Conservation (phyloP, 768 basidiomycete genomes). For the Lentinula sp. region DNA sequence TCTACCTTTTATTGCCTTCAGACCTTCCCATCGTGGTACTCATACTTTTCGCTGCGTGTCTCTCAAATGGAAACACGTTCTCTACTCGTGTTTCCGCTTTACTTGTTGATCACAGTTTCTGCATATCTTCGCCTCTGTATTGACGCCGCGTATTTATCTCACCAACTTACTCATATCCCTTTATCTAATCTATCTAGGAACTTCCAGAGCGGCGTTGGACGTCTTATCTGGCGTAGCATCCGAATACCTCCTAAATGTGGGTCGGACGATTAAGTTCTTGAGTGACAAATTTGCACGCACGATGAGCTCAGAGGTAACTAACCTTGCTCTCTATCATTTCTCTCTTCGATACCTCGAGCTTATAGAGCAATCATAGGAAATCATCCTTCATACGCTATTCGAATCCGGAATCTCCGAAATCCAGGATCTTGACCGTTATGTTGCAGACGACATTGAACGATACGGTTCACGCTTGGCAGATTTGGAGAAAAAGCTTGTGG, state of each 20-base stretch:
- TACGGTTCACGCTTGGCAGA: slow-evolving; percentile 74
- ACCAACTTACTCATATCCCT: neutral
- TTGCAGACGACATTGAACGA: slow-evolving; percentile 82
- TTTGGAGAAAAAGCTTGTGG: slow-evolving; percentile 79
- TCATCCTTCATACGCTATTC: slow-evolving; percentile 84
- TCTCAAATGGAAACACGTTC: neutral
- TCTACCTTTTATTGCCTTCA: neutral
- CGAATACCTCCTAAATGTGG: slow-evolving; percentile 82
- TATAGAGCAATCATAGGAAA: slow-evolving; percentile 55
- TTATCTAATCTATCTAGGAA: slow-evolving; percentile 34
- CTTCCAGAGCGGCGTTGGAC: slow-evolving; percentile 72
- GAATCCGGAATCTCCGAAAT: slow-evolving; percentile 80
- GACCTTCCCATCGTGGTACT: neutral
- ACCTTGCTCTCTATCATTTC: neutral
- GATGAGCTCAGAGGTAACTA: slow-evolving; percentile 77
- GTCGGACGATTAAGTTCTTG: slow-evolving; percentile 76
- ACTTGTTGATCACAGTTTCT: neutral
- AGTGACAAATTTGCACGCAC: slow-evolving; percentile 72
- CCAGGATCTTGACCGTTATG: slow-evolving; percentile 78
- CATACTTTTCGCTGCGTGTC: neutral
- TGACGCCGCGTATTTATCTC: neutral
- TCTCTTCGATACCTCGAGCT: neutral
- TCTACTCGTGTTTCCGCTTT: neutral
- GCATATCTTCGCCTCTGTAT: neutral
- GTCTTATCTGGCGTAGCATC: slow-evolving; percentile 71